phyloP scores from a whole-genome alignment of 805 yeast genomes.

The Suhomyces sp. region DNA sequence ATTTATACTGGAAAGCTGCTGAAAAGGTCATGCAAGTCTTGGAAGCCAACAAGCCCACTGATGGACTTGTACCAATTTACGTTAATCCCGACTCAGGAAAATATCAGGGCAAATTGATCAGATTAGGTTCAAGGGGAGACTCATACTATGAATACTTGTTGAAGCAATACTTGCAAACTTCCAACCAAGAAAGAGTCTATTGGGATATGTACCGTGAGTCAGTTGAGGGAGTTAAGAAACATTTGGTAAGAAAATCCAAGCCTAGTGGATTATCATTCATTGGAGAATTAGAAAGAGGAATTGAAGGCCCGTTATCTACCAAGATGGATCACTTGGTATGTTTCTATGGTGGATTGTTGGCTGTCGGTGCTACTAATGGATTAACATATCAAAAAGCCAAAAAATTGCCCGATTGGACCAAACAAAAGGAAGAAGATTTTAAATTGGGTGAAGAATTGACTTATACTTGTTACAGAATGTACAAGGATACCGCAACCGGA shows the following conservation, averaged over 20 bases:
- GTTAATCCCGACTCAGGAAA: constrained; percentile 73
- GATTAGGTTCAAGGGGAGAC: constrained; percentile 91
- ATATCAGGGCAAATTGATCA: constrained; percentile 61
- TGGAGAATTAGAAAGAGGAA: constrained; percentile 75
- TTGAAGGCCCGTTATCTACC: constrained; percentile 55
- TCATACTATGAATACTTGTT: constrained; percentile 87
- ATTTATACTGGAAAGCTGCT: constrained; percentile 71
- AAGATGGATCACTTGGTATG: constrained; percentile 95
- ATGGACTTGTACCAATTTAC: constrained; percentile 82
- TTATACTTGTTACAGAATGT: constrained; percentile 81
- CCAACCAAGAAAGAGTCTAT: constrained; percentile 57
- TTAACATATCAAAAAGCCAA: constrained; percentile 54
- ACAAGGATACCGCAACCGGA: constrained; percentile 70
- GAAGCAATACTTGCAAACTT: constrained; percentile 82
- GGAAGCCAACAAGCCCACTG: constrained; percentile 61
- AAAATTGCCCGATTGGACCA: constrained; percentile 55
- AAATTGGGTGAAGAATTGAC: constrained; percentile 71
- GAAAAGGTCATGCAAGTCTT: constrained; percentile 72
- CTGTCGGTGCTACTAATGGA: constrained; percentile 88
- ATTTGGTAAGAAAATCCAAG: constrained; percentile 56
- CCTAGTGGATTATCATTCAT: constrained; percentile 67
- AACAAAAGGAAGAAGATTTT: constrained; percentile 60
- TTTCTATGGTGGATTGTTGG: constrained; percentile 84
- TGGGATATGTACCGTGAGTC: constrained; percentile 75
- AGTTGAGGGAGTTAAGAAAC: constrained; percentile 71